These are phyloP conservation scores for Boletellus dicymbophilus DNA, from an alignment of 1,284 basidiomycete species.

Conservation along the genomic window DNA sequence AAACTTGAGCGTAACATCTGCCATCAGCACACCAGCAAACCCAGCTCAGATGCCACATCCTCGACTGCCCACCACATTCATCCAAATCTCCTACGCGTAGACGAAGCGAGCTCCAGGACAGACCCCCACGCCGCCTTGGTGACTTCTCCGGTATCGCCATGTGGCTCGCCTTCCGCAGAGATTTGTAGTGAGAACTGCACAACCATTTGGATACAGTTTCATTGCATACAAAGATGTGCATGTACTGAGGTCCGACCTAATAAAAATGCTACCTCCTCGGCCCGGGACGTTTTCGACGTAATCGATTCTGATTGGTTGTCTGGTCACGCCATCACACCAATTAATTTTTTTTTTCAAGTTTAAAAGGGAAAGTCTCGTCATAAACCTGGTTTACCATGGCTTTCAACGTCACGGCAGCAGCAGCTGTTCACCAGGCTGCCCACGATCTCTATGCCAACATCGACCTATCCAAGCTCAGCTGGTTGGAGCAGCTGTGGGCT, in stretches of 20 bases:
- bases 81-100: slow-evolving; percentile 54
- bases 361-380: slow-evolving; percentile 4
- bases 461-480: slow-evolving; percentile 69
- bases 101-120: too few species aligned
- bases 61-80: slow-evolving; percentile 42
- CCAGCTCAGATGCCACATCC: slow-evolving; percentile 29
- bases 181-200: too few species aligned
- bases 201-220: too few species aligned
- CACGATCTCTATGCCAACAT: slow-evolving; percentile 55
- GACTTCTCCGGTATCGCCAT: too few species aligned
- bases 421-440: slow-evolving; percentile 23
- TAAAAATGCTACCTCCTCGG: too few species aligned
- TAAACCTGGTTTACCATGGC: slow-evolving; percentile 14
- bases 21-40: background rate
- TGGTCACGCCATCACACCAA: slow-evolving; percentile 22
- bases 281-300: slow-evolving; percentile 9
- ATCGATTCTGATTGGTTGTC: slow-evolving; percentile 20
- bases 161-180: too few species aligned
- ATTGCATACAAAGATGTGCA: too few species aligned
- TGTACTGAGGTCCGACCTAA: too few species aligned
- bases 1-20: slow-evolving; percentile 58
- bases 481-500: slow-evolving; percentile 81
- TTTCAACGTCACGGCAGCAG: slow-evolving; percentile 39
- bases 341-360: slow-evolving; percentile 7
- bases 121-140: too few species aligned